Conservation (phyloP, 2,329 filamentous ascomycete genomes). For the Aureobasidium sp. region DNA sequence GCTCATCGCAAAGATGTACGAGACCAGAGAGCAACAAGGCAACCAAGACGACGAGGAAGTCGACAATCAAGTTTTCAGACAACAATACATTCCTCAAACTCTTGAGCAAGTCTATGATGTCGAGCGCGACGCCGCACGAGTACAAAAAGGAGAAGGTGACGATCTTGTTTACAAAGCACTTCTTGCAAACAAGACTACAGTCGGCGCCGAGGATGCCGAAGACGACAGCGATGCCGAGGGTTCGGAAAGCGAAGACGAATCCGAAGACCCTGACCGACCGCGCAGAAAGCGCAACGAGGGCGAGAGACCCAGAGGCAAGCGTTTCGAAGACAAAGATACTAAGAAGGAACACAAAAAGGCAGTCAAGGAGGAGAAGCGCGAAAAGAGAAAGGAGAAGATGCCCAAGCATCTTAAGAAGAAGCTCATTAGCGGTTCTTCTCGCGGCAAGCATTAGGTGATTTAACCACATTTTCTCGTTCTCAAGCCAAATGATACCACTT, state of each 20-base stretch:
- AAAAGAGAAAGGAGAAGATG: conserved; percentile 91
- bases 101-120: conserved; percentile 95
- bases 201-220: conserved; percentile 18
- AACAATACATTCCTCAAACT: conserved; percentile 94
- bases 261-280: conserved; percentile 26
- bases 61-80: conserved; percentile 86
- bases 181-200: conserved; percentile 59
- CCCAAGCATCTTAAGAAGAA: conserved; percentile 95
- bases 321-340: conserved; percentile 83
- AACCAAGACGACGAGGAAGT: conserved; percentile 56
- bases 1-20: conserved; percentile 59
- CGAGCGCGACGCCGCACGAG: conserved; percentile 76
- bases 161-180: conserved; percentile 81
- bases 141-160: conserved; percentile 63
- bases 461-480: background rate
- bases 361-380: conserved; percentile 91
- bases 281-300: conserved; percentile 41
- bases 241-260: conserved; percentile 31
- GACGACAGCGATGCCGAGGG: conserved; percentile 24
- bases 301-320: conserved; percentile 66
- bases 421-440: conserved; percentile 54
- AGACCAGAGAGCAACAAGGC: conserved; percentile 40
- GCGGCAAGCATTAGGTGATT: conserved; percentile 50
- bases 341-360: conserved; percentile 85
- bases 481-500: conserved; percentile 3